Evolutionary conservation across 305 asterid species (phyloP).

Genomic region (Solanum hybrid): DNA sequence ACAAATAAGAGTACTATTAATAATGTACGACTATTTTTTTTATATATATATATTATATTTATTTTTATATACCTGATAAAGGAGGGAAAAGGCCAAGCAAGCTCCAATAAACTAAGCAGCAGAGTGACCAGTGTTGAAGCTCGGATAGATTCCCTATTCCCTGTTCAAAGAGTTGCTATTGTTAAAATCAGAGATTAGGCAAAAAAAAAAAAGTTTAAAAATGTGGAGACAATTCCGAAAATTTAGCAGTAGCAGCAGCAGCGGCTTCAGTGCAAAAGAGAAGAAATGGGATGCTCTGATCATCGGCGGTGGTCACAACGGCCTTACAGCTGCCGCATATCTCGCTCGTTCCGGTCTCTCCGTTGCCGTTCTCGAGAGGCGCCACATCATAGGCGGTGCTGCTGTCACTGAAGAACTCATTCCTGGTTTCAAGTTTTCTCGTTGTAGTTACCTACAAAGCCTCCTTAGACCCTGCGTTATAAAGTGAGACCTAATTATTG

Average conservation of each 20-base stretch:
- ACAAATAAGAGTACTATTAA: background rate
- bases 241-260: constrained; percentile 4
- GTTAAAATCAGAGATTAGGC: background rate
- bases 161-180: background rate
- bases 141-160: background rate
- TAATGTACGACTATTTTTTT: background rate
- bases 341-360: constrained; percentile 88
- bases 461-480: constrained; percentile 82
- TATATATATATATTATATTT: too few species aligned
- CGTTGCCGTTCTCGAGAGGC: constrained; percentile 94
- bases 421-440: constrained; percentile 92
- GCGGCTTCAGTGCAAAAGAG: background rate
- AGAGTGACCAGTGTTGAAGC: background rate
- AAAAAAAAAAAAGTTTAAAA: background rate
- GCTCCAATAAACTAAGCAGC: background rate
- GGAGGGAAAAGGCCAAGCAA: background rate
- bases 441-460: constrained; percentile 96
- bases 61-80: background rate
- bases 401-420: constrained; percentile 92
- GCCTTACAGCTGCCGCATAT: constrained; percentile 93
- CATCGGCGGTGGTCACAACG: constrained; percentile 94
- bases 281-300: constrained; percentile 82
- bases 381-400: constrained; percentile 88
- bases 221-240: constrained; percentile 19
- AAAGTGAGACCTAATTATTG: constrained; percentile 19